Conservation (phyloP, 78 protist genomes). For the Isochrysis galbana region DNA sequence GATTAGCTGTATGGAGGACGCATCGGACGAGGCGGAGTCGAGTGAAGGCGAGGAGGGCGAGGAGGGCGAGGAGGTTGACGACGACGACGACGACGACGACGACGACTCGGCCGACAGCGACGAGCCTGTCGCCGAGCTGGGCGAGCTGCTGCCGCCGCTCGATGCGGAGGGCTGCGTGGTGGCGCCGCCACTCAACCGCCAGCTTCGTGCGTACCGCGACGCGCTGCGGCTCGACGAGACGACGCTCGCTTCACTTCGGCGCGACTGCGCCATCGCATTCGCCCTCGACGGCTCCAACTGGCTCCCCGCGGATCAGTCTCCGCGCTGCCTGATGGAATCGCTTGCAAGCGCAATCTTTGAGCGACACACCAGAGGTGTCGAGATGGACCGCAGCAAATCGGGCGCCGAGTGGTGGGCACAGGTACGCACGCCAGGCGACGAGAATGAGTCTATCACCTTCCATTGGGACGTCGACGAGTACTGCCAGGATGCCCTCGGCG, state of each 20-base stretch:
- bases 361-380: neutral
- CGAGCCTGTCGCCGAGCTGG: too few relatives aligned
- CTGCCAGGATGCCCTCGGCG: neutral
- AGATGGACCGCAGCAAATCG: neutral
- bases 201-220: neutral
- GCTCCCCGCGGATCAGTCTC: neutral
- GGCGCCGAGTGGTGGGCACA: slow-evolving; percentile 20
- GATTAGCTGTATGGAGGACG: neutral
- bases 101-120: neutral
- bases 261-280: neutral
- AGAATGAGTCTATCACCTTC: neutral
- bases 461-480: slow-evolving; percentile 1
- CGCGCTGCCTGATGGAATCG: neutral
- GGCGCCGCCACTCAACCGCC: neutral
- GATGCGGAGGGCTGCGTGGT: neutral
- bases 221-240: neutral
- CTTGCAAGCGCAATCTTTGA: neutral
- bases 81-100: neutral
- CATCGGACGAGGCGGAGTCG: neutral
- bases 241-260: neutral
- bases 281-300: neutral
- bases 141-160: too few relatives aligned
- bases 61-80: neutral
- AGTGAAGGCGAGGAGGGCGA: neutral
- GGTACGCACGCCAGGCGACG: neutral